These are phyloP conservation scores for Eucalyptus leucophloia DNA, from an alignment of 345 rosid species.

Conservation along the genomic window DNA sequence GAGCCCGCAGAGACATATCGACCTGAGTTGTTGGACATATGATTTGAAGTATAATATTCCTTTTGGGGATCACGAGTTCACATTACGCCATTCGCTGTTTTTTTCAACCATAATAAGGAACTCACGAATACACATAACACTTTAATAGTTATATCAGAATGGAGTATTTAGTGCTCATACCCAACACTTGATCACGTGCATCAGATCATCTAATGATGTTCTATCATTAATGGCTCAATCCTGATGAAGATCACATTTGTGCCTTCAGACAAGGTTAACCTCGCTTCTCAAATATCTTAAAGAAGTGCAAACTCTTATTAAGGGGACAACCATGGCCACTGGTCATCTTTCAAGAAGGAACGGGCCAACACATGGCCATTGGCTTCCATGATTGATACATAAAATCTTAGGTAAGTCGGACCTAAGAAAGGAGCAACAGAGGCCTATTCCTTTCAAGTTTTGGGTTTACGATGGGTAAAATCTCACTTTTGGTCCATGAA, in stretches of 20 bases:
- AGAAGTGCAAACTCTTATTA: not conserved
- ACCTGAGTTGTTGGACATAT: too few relatives aligned
- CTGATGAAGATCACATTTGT: accelerated
- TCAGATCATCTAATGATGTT: too few relatives aligned
- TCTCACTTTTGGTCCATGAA: not conserved
- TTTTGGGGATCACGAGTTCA: accelerated
- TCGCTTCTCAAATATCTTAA: not conserved
- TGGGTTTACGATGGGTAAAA: not conserved
- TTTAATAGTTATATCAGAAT: accelerated
- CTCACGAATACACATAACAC: accelerated
- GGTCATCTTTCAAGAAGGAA: not conserved
- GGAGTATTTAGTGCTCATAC: accelerated
- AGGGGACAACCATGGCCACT: not conserved
- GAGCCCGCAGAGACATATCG: too few relatives aligned
- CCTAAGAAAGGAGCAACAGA: not conserved
- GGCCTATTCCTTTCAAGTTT: not conserved
- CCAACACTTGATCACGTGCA: accelerated
- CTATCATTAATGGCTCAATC: not conserved
- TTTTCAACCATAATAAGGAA: too few relatives aligned
- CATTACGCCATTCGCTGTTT: accelerated
- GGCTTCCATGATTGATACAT: not conserved
- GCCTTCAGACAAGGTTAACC: not conserved
- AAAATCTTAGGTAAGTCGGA: not conserved
- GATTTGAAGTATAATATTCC: too few relatives aligned
- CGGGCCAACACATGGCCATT: too few relatives aligned